Evolutionary conservation across 2,329 filamentous ascomycete genomes (phyloP).

Genomic region (Aspergillus udagawae): DNA sequence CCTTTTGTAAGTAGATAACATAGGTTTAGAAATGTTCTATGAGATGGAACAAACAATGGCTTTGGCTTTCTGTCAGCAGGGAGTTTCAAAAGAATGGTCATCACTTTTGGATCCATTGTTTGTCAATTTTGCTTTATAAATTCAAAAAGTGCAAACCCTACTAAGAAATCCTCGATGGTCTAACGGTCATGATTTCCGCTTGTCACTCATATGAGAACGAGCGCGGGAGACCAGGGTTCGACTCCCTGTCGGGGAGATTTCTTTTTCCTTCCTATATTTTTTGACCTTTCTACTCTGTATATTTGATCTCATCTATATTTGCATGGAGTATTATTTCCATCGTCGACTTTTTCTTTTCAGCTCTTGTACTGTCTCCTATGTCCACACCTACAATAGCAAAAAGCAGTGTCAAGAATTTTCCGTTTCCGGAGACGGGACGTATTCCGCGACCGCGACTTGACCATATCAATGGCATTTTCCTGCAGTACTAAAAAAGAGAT

Average conservation of each 20-base stretch:
- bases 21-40: not conserved
- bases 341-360: not conserved
- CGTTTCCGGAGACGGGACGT: not conserved
- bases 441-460: not conserved
- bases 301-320: too few relatives aligned
- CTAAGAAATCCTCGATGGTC: conserved; percentile 6
- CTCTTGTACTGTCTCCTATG: not conserved
- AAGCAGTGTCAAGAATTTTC: not conserved
- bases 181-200: not conserved
- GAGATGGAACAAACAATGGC: not conserved
- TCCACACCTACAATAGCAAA: too few relatives aligned
- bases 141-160: too few relatives aligned
- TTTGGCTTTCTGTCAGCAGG: not conserved
- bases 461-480: not conserved
- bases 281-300: too few relatives aligned
- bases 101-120: too few relatives aligned
- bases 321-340: too few relatives aligned
- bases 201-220: not conserved
- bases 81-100: too few relatives aligned
- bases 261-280: not conserved
- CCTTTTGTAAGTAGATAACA: not conserved
- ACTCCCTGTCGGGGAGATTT: not conserved
- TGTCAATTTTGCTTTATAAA: too few relatives aligned
- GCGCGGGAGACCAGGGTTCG: not conserved
- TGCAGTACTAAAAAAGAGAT: too few relatives aligned